phyloP scores from a whole-genome alignment of 2,329 filamentous ascomycete species.

The Cryphonectria carpinicola region DNA sequence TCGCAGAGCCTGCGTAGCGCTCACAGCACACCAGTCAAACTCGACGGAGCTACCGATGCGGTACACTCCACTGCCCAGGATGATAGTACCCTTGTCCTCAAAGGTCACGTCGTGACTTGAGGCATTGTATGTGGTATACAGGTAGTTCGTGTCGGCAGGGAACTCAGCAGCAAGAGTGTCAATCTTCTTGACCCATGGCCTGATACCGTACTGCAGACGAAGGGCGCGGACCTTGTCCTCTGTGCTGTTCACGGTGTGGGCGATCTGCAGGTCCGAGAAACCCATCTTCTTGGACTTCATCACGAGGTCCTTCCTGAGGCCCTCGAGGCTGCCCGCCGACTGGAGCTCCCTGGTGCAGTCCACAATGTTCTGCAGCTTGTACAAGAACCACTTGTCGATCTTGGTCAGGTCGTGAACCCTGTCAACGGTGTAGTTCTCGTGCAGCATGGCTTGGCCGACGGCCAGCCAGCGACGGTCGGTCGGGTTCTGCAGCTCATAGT shows the following conservation, averaged over 20 bases:
- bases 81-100: slow-evolving; percentile 85
- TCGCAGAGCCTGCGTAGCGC: slow-evolving; percentile 80
- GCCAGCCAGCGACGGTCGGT: slow-evolving; percentile 97
- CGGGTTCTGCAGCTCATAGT: slow-evolving; percentile 87
- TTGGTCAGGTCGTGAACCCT: slow-evolving; percentile 91
- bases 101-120: slow-evolving; percentile 92
- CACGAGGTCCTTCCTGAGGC: slow-evolving; percentile 85
- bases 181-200: slow-evolving; percentile 97
- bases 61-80: slow-evolving; percentile 95
- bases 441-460: slow-evolving; percentile 95
- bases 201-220: slow-evolving; percentile 84
- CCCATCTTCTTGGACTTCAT: slow-evolving; percentile 95
- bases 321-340: slow-evolving; percentile 79
- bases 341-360: slow-evolving; percentile 86
- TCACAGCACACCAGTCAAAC: slow-evolving; percentile 98
- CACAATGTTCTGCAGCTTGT: slow-evolving; percentile 98
- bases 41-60: slow-evolving; percentile 97
- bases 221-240: slow-evolving; percentile 89
- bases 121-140: slow-evolving; percentile 98
- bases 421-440: slow-evolving; percentile 94
- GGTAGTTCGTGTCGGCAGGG: slow-evolving; percentile 91
- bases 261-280: slow-evolving; percentile 97
- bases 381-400: slow-evolving; percentile 99
- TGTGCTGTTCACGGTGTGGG: slow-evolving; percentile 78
- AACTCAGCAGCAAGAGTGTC: slow-evolving; percentile 97